Evolutionary conservation across 371 early-diverging fungal genomes (phyloP).

Genomic region (Astathelohania contejeani): DNA sequence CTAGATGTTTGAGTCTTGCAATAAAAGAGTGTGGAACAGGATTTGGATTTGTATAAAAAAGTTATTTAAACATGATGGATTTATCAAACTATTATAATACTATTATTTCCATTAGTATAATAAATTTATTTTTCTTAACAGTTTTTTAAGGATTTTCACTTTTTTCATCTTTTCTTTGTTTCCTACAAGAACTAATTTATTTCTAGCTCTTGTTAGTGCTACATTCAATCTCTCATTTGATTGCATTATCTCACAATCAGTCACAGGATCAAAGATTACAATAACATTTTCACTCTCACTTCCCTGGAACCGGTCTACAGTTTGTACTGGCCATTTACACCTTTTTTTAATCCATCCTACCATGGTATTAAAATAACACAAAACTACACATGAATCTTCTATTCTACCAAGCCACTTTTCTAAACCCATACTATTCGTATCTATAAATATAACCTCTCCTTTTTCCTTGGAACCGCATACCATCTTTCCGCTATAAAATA

Average conservation of each 20-base stretch:
- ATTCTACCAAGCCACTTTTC: background rate
- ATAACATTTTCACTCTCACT: conserved; percentile 46
- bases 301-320: conserved; percentile 52
- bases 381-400: too few relatives aligned
- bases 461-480: conserved; percentile 54
- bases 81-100: too few relatives aligned
- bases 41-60: conserved; percentile 58
- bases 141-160: background rate
- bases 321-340: conserved; percentile 13
- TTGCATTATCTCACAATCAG: conserved; percentile 59
- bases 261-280: conserved; percentile 43
- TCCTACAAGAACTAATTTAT: conserved; percentile 73
- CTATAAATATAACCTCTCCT: conserved; percentile 29
- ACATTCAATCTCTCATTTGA: conserved; percentile 89
- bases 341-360: conserved; percentile 55
- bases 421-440: conserved; percentile 5
- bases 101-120: too few relatives aligned
- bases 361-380: conserved; percentile 72
- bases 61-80: too few relatives aligned
- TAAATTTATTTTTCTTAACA: too few relatives aligned
- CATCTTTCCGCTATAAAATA: conserved; percentile 64
- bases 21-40: conserved; percentile 83
- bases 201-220: conserved; percentile 75
- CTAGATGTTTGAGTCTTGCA: conserved; percentile 66
- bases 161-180: conserved; percentile 9